phyloP scores from a whole-genome alignment of 177 flowering plant genomes.

The Vitis hybrid region DNA sequence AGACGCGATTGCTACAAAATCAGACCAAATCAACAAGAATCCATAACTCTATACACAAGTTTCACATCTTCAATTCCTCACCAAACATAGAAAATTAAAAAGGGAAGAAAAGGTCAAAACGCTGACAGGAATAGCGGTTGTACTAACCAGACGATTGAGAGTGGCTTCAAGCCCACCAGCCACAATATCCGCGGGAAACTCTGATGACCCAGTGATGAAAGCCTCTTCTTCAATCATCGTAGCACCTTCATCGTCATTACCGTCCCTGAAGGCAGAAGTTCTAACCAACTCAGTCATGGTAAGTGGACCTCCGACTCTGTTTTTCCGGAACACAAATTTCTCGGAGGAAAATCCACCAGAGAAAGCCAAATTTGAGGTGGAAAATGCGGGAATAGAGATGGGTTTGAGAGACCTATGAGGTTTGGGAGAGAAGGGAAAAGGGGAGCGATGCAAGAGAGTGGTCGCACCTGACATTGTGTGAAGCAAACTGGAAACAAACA shows the following conservation, averaged over 20 bases:
- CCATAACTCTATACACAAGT: too few species aligned
- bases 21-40: too few species aligned
- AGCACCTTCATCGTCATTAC: conserved; percentile 20
- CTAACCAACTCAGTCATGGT: conserved; percentile 29
- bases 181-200: conserved; percentile 3
- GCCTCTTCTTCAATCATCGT: conserved; percentile 32
- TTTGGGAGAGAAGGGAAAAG: not conserved
- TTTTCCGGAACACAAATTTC: not conserved
- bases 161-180: conserved; percentile 32
- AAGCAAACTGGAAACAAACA: too few species aligned
- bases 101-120: not conserved
- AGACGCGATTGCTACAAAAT: too few species aligned
- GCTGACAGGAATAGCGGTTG: not conserved
- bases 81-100: too few species aligned
- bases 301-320: conserved; percentile 2
- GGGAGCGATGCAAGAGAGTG: conserved; percentile 8
- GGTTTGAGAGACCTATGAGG: conserved; percentile 8
- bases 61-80: too few species aligned
- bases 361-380: conserved; percentile 6
- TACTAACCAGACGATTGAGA: conserved; percentile 60
- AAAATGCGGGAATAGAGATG: not conserved
- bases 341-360: conserved; percentile 11
- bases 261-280: conserved; percentile 16
- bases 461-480: conserved; percentile 5
- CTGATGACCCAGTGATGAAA: conserved; percentile 29